Conservation (phyloP, 306 rosid species). For the Rosa persica region DNA sequence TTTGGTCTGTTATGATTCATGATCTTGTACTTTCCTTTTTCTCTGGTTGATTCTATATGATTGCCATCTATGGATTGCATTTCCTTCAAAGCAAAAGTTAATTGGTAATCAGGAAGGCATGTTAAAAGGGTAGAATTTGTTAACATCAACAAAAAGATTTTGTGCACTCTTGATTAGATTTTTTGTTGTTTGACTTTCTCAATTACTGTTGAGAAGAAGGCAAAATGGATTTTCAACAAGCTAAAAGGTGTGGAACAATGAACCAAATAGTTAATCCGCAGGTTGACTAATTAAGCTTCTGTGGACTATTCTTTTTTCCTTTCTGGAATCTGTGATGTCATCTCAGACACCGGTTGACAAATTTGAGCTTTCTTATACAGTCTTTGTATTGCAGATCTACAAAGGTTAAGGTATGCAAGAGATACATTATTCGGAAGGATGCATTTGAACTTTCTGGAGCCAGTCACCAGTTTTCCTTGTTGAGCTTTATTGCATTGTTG, state of each 20-base stretch:
- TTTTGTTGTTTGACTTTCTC: conserved; percentile 55
- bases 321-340: not conserved
- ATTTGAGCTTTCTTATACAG: not conserved
- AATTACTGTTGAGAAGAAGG: conserved; percentile 88
- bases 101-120: not conserved
- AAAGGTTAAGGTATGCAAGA: conserved; percentile 76
- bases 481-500: not conserved
- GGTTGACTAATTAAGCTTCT: no score
- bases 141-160: not conserved
- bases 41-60: not conserved
- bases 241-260: conserved; percentile 62
- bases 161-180: conserved; percentile 1
- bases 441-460: conserved; percentile 62
- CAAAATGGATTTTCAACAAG: conserved; percentile 95
- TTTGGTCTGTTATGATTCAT: not conserved
- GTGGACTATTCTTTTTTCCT: no score
- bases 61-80: not conserved
- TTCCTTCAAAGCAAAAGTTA: not conserved
- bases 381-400: conserved; percentile 58
- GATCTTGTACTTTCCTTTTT: not conserved
- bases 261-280: no score
- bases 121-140: not conserved
- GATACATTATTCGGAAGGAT: conserved; percentile 81
- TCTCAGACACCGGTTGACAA: not conserved
- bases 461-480: conserved; percentile 45